These are phyloP conservation scores for Aspergillus awamori DNA, from an alignment of 2,329 filamentous ascomycete genomes.

Conservation along the genomic window DNA sequence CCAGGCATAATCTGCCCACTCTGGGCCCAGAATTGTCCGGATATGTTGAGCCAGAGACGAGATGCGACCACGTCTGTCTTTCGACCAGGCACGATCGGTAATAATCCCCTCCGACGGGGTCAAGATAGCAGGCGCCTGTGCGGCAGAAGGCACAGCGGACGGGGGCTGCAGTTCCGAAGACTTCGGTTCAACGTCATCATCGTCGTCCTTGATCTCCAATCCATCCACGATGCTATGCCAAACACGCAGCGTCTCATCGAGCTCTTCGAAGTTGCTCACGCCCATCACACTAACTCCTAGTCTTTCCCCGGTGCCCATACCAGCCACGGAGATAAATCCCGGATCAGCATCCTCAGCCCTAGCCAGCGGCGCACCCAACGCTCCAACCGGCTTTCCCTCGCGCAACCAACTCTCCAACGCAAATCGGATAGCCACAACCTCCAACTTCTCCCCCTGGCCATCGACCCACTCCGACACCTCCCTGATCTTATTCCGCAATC, in stretches of 20 bases:
- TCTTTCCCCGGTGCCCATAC: constrained; percentile 54
- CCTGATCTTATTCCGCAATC: constrained; percentile 67
- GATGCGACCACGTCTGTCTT: constrained; percentile 38
- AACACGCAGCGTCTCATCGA: constrained; percentile 65
- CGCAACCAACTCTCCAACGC: constrained; percentile 67
- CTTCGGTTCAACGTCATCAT: constrained; percentile 1
- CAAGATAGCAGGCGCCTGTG: constrained; percentile 27
- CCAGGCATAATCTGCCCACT: constrained; percentile 53
- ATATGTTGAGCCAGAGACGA: constrained; percentile 41
- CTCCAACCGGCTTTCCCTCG: constrained; percentile 47
- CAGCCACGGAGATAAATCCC: constrained; percentile 36
- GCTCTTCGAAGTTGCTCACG: constrained; percentile 61
- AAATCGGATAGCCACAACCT: constrained; percentile 82
- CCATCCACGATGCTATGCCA: constrained; percentile 56
- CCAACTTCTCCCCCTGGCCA: constrained; percentile 69
- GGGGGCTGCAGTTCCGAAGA: constrained; percentile 1
- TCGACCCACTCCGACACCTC: constrained; percentile 66
- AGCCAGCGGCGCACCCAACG: constrained; percentile 57
- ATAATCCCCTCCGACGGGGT: constrained; percentile 42
- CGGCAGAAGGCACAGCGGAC: constrained; percentile 14
- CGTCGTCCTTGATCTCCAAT: constrained; percentile 40
- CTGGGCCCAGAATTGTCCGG: constrained; percentile 40
- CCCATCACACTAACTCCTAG: constrained; percentile 67
- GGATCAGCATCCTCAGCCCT: constrained; percentile 51
- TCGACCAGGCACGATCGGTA: constrained; percentile 45